Conservation (phyloP, 768 basidiomycete species). For the Lentinus tigrinus region DNA sequence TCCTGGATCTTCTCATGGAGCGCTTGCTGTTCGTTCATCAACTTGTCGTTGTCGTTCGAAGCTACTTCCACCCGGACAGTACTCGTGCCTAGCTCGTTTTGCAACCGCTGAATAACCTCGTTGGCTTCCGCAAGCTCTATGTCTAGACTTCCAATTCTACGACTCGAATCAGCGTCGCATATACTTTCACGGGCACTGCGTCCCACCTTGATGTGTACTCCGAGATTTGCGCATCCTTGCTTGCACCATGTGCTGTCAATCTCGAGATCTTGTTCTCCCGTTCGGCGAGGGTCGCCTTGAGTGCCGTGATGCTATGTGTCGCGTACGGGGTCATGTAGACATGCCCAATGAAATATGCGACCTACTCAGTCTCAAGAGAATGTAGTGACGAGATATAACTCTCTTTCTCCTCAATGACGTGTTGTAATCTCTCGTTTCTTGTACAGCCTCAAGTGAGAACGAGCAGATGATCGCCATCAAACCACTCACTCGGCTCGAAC, state of each 20-base stretch:
- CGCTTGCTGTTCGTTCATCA: neutral
- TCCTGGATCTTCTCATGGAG: neutral
- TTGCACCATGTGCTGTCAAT: neutral
- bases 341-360: neutral
- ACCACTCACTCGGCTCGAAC: conserved; percentile 15
- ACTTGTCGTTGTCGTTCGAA: neutral
- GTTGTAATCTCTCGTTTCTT: conserved; percentile 5
- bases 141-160: neutral
- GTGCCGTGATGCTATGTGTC: neutral
- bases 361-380: conserved; percentile 13
- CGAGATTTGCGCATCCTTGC: neutral
- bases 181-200: neutral
- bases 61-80: conserved; percentile 11
- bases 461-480: neutral
- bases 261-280: conserved; percentile 7
- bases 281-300: neutral
- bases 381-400: conserved; percentile 4
- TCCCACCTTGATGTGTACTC: neutral
- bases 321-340: neutral
- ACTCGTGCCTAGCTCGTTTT: conserved; percentile 7
- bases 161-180: neutral
- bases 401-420: neutral
- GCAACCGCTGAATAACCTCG: conserved; percentile 4
- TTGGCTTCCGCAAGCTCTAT: neutral
- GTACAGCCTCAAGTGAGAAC: neutral